Base-by-base conservation (phyloP, 2,329 filamentous ascomycete genomes). In the Elsinoe australis region DNA sequence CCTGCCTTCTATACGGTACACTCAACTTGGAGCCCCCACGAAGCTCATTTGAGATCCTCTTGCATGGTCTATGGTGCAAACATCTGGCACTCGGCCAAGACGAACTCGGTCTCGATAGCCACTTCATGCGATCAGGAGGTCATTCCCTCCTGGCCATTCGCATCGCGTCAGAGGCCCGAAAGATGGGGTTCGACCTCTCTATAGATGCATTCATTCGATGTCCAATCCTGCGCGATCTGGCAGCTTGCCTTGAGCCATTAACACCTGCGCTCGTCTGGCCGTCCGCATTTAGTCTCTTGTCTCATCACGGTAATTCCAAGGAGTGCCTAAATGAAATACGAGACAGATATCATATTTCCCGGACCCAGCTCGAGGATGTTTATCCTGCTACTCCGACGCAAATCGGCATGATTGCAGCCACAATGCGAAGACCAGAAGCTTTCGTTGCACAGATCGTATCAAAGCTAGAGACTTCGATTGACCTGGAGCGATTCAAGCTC, bases 231-330 rank as follows among this genome's bases (percentile, higher is more conserved):
- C 29, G 21, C 6, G 24, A 42, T 22, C 34, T 47, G 34, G 47
- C 49, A 41, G 47, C 47, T 17, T 49, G 32, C 26, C 38, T 31
- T 8, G 5, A n/a, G n/a, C n/a, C n/a, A n/a, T n/a, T n/a, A n/a
- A n/a, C n/a, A n/a, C n/a, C n/a, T n/a, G n/a, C n/a, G n/a, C n/a
- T n/a, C n/a, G 31, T 3, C 21, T 17, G 9, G 6, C 6, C 19
- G 17, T 14, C 19, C 2, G 5, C 17, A 3, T 35, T 35, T 14
- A 9, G 17, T 15, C 29, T 34, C 29, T 15, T 47, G 44, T 5
- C 21, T 12, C 15, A 36, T 2, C 31, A n/a, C n/a, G n/a, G n/a
- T n/a, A n/a, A n/a, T n/a, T n/a, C n/a, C n/a, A n/a, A n/a, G n/a
- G n/a, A n/a, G n/a, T n/a, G n/a, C n/a, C n/a, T n/a, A n/a, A n/a